These are phyloP conservation scores for Microbotryomycetes sp. DNA, from an alignment of 1,284 basidiomycete genomes.

Conservation along the genomic window DNA sequence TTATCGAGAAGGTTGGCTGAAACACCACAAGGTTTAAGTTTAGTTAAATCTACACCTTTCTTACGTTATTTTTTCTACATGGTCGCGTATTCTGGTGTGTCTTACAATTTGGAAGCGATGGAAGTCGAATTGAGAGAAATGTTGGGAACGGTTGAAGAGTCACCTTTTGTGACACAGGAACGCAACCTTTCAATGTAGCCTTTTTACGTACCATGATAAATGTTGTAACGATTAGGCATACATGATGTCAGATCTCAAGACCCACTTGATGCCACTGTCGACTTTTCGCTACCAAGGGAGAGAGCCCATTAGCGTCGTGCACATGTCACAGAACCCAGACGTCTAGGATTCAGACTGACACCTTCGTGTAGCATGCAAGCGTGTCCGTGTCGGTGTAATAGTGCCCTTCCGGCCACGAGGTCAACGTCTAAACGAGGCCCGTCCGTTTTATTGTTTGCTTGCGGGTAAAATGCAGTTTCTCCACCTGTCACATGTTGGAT, in stretches of 20 bases:
- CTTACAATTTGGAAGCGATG: conserved; percentile 23
- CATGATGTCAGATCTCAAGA: conserved; percentile 69
- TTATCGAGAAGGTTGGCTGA: conserved; percentile 35
- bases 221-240: conserved; percentile 42
- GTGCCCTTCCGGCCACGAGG: conserved; percentile 59
- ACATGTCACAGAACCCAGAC: not conserved
- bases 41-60: conserved; percentile 36
- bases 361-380: conserved; percentile 74
- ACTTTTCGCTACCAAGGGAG: no score
- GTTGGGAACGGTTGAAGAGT: conserved; percentile 37
- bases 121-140: conserved; percentile 35
- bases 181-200: not conserved
- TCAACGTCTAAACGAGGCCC: conserved; percentile 51
- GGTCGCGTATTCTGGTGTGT: not conserved
- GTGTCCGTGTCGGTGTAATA: conserved; percentile 66
- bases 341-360: conserved; percentile 42
- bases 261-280: conserved; percentile 62
- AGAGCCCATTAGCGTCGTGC: no score
- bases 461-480: conserved; percentile 66
- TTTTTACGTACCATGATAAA: not conserved
- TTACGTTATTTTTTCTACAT: conserved; percentile 33
- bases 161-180: conserved; percentile 2
- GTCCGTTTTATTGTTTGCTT: conserved; percentile 30
- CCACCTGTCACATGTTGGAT: conserved; percentile 49
- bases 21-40: conserved; percentile 33